Evolutionary conservation across 306 rosid species (phyloP).

Genomic region (Vicia faba): DNA sequence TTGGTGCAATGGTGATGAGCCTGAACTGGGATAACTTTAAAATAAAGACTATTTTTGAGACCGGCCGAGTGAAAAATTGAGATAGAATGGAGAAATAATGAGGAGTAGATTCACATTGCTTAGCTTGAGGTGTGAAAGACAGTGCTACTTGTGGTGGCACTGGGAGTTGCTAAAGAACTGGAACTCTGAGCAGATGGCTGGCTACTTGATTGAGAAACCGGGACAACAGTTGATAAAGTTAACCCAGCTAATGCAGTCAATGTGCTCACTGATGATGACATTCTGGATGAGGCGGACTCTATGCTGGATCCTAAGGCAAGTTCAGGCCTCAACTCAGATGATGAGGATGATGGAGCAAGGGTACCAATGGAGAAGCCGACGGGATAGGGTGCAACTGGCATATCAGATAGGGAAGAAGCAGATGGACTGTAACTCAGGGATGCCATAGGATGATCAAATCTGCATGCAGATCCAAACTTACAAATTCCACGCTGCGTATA

Average conservation of each 20-base stretch:
- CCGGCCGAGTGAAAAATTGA: slow-evolving; percentile 58
- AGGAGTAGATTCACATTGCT: slow-evolving; percentile 64
- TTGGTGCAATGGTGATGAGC: slow-evolving; percentile 63
- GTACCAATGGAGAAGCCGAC: slow-evolving; percentile 86
- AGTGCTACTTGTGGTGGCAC: slow-evolving; percentile 53
- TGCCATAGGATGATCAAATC: slow-evolving; percentile 87
- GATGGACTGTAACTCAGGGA: slow-evolving; percentile 92
- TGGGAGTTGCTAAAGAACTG: slow-evolving; percentile 51
- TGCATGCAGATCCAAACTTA: slow-evolving; percentile 89
- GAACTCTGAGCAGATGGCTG: slow-evolving; percentile 71
- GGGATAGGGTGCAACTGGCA: slow-evolving; percentile 94
- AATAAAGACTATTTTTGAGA: slow-evolving; percentile 67
- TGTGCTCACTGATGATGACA: slow-evolving; percentile 79
- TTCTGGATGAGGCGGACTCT: slow-evolving; percentile 73
- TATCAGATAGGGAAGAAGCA: slow-evolving; percentile 85
- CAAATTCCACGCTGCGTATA: slow-evolving; percentile 87
- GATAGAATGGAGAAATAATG: slow-evolving; percentile 64
- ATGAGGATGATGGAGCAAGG: slow-evolving; percentile 86
- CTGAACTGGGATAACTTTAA: slow-evolving; percentile 63
- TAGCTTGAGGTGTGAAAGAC: slow-evolving; percentile 65
- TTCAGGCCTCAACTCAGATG: slow-evolving; percentile 88
- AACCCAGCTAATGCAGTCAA: slow-evolving; percentile 79
- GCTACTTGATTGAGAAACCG: slow-evolving; percentile 54
- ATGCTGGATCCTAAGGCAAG: slow-evolving; percentile 64
- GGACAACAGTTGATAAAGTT: slow-evolving; percentile 59